Base-by-base conservation (phyloP, 257 asterid species). In the Solanum sejunctum region DNA sequence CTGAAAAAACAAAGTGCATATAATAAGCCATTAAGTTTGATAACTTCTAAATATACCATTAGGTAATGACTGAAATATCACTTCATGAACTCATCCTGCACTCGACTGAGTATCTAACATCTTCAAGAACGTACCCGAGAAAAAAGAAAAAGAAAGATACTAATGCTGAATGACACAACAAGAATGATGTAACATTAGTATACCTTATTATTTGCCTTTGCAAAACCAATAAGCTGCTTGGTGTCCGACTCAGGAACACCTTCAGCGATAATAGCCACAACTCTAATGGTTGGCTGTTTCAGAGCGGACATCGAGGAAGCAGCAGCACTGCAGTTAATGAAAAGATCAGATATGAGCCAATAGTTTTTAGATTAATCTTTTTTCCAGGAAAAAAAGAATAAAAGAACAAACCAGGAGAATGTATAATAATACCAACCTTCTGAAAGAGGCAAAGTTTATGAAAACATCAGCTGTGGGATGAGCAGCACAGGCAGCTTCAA, bases 391-490 rank as follows among this genome's bases (percentile, higher is more conserved):
- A 87, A 84, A 52, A 85, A 77, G 8, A 85, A 77, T 5, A 85
- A 39, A 84, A 60, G 23, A 15, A 49, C 12, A 49, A 49, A 75
- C 12, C 12, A 69, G 28, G 26, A 66, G 51, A 69, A 66, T 52
- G 66, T 23, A 21, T 3, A n/a, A 70, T 56, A 89, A 80, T 82
- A 64, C 90, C 64, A 90, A 97, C 99, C 99, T 97, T 94, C 99
- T 93, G 88, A 84, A 97, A 45, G 99, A 97, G 84, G 99, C 99
- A 84, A 97, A 97, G 90, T 97, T 95, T 70, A 97, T 97, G 96
- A 97, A 97, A 58, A 97, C 99, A 92, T 97, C 99, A 66, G 99
- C 98, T 6, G 98, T 97, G 55, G 99, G 98, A 85, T 95, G 98
- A 11, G 98, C 95, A 73, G 98, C 96, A 90, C 96, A 92, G 80